phyloP scores from a whole-genome alignment of 208 protist genomes.

The Wallacemonas sp. region DNA sequence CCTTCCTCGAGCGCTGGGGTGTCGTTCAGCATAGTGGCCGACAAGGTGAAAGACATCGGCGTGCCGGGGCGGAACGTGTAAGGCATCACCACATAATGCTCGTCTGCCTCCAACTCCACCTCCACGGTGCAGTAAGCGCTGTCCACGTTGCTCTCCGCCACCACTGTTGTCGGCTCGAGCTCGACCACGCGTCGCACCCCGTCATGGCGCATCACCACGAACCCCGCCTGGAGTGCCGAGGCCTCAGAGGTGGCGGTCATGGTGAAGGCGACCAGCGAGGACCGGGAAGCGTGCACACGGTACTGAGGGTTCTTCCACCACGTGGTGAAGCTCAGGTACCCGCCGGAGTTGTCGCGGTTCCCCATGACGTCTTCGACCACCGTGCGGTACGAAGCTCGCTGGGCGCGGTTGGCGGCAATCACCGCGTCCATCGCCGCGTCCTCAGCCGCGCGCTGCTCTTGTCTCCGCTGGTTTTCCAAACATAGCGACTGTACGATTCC shows the following conservation, averaged over 20 bases:
- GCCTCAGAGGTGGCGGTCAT: slow-evolving; percentile 24
- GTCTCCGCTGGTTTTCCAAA: slow-evolving; percentile 18
- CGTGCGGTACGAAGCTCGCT: slow-evolving; percentile 17
- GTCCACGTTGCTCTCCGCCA: slow-evolving; percentile 58
- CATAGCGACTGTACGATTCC: slow-evolving; percentile 19
- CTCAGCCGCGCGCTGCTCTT: not conserved
- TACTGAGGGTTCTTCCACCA: slow-evolving; percentile 89
- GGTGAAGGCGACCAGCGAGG: slow-evolving; percentile 39
- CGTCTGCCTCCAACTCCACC: slow-evolving; percentile 27
- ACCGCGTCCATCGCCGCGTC: slow-evolving; percentile 5
- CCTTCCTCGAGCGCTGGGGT: slow-evolving; percentile 29
- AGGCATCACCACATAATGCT: slow-evolving; percentile 77
- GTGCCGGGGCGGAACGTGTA: slow-evolving; percentile 76
- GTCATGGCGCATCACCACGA: slow-evolving; percentile 70
- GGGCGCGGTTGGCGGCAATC: slow-evolving; percentile 7
- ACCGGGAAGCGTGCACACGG: slow-evolving; percentile 44
- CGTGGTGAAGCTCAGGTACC: slow-evolving; percentile 76
- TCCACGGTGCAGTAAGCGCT: slow-evolving; percentile 37
- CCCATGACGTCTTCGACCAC: slow-evolving; percentile 11
- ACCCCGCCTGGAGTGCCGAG: slow-evolving; percentile 40
- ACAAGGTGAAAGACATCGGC: slow-evolving; percentile 45
- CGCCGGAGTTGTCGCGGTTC: slow-evolving; percentile 53
- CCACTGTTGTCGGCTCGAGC: slow-evolving; percentile 29
- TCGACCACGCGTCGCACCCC: slow-evolving; percentile 57
- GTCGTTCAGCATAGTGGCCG: slow-evolving; percentile 43